Evolutionary conservation across 306 rosid species (phyloP), one percentile per base, ranked within the genome.

Genomic region (Trifolium subterraneum): DNA sequence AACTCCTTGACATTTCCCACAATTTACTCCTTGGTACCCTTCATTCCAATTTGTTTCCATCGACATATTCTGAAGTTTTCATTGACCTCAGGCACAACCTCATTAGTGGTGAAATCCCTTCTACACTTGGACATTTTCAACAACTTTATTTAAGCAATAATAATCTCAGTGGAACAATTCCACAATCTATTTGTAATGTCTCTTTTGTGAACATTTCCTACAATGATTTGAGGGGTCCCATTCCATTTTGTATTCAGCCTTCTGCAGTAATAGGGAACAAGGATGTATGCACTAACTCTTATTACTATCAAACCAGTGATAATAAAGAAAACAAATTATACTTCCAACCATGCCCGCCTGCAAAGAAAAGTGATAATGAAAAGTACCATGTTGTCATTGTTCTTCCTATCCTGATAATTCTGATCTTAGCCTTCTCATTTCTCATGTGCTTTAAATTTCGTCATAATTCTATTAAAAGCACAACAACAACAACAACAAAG

Each of bases 101-200:
- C 8, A 6, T 73, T 6, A 44, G 9, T 12, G 77, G 68, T 10
- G 58, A 42, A 27, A 27, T 73, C 20, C 77, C 69, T 2, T 42
- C 20, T 11, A 4, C 0, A 4, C 1, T 42, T 12, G 48, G n/a
- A 42, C 0, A 12, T 4, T 42, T 42, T 42, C 0, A 1, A 2
- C 6, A 42, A 4, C 48, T 44, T 44, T 0, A 0, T 44, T 44
- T 44, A 44, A 44, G 0, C 7, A 44, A 44, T 44, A 44, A 44
- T 12, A 44, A 44, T 12, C 2, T 44, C 5, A 44, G 2, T 13
- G 50, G 50, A 44, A 44, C 2, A 0, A 4, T 44, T 4, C n/a
- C 50, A 0, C n/a, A 2, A 44, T 44, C 50, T 12, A 1, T 44
- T 4, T 44, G 50, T 44, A 44, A 4, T 42, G 7, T 13, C n/a